Conservation (phyloP, 257 asterid genomes). For the Capsicum pubescens region DNA sequence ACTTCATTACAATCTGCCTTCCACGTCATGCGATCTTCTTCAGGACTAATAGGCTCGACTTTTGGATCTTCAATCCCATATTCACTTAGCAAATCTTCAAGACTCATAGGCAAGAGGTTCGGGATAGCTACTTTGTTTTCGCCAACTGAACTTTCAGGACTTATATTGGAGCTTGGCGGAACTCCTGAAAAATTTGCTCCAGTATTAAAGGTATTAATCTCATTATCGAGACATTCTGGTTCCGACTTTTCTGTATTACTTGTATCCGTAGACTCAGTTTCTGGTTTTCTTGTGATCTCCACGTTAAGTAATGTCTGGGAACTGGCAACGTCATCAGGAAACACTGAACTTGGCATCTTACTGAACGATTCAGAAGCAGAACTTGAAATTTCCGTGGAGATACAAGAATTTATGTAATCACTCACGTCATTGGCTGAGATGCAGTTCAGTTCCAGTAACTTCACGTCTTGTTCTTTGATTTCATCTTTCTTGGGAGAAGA, state of each 20-base stretch:
- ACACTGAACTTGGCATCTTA: slow-evolving; percentile 27
- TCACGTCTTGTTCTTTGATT: slow-evolving; percentile 28
- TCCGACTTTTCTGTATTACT: slow-evolving; percentile 32
- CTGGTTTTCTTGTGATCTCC: slow-evolving; percentile 29
- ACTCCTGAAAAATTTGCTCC: slow-evolving; percentile 32
- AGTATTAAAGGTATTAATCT: slow-evolving; percentile 20
- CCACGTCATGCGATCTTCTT: slow-evolving; percentile 11
- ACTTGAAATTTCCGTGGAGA: background rate
- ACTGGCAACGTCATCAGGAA: slow-evolving; percentile 34
- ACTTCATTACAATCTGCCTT: slow-evolving; percentile 12
- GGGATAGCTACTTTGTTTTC: background rate
- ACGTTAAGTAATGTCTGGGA: slow-evolving; percentile 23
- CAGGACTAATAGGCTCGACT: slow-evolving; percentile 3
- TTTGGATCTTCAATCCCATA: slow-evolving; percentile 3
- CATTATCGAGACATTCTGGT: slow-evolving; percentile 25
- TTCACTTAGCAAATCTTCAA: slow-evolving; percentile 27
- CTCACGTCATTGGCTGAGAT: slow-evolving; percentile 36
- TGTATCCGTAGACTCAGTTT: background rate
- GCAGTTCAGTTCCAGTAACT: background rate
- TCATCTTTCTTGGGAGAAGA: slow-evolving; percentile 32
- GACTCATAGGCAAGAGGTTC: slow-evolving; percentile 23
- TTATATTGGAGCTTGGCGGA: slow-evolving; percentile 31
- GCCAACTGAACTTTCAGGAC: slow-evolving; percentile 22
- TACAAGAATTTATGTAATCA: background rate
- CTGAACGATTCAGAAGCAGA: slow-evolving; percentile 34